Evolutionary conservation across 106 monocot species (phyloP).

Genomic region (Apostasia ramifera): DNA sequence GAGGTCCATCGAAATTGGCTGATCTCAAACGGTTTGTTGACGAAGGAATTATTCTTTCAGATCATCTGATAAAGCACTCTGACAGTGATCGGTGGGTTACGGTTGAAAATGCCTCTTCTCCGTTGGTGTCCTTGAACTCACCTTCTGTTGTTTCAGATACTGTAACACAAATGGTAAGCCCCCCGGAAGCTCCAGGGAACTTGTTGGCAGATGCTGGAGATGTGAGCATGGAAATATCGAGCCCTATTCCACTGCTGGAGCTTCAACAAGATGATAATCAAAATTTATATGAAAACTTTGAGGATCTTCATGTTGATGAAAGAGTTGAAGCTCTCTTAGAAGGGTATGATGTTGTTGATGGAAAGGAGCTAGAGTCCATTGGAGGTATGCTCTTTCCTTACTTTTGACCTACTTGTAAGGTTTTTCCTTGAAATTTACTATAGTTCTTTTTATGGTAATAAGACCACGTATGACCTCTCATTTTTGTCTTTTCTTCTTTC

Average conservation of each 20-base stretch:
- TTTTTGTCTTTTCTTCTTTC: slow-evolving; percentile 15
- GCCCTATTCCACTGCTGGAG: slow-evolving; percentile 17
- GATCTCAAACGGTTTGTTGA: slow-evolving; percentile 78
- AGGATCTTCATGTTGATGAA: slow-evolving; percentile 59
- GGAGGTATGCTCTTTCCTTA: slow-evolving; percentile 54
- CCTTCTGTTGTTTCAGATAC: slow-evolving; percentile 64
- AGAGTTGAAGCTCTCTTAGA: slow-evolving; percentile 72
- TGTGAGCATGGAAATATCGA: slow-evolving; percentile 21
- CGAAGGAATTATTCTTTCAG: slow-evolving; percentile 69
- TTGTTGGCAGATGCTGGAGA: slow-evolving; percentile 47
- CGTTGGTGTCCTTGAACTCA: slow-evolving; percentile 42
- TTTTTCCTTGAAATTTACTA: not conserved
- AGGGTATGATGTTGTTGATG: slow-evolving; percentile 56
- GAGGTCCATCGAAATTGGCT: slow-evolving; percentile 73
- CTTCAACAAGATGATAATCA: slow-evolving; percentile 15
- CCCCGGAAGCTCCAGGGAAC: slow-evolving; percentile 79
- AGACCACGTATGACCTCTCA: not conserved
- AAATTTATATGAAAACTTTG: slow-evolving; percentile 6
- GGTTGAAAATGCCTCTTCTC: slow-evolving; percentile 95
- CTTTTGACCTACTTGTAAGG: not conserved
- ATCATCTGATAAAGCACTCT: slow-evolving; percentile 96
- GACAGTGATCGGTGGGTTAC: slow-evolving; percentile 88
- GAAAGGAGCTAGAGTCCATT: slow-evolving; percentile 73
- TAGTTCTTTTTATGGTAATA: not conserved
- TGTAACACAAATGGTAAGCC: slow-evolving; percentile 57